These are phyloP conservation scores for Aspergillus ochraceoroseus DNA, from an alignment of 2,329 filamentous ascomycete species.

Conservation along the genomic window DNA sequence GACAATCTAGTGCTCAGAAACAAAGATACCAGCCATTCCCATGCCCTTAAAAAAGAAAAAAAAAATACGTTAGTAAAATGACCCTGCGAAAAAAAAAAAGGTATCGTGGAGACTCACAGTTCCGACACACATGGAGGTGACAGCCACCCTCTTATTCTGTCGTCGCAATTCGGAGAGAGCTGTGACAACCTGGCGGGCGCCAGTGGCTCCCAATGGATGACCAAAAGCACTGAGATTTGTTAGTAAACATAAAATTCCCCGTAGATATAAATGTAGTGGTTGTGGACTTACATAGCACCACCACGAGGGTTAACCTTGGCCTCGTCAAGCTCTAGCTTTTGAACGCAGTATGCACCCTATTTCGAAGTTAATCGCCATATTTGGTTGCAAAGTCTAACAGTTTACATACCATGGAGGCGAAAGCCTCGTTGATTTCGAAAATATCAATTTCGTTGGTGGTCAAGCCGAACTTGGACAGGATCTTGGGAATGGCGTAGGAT, in stretches of 20 bases:
- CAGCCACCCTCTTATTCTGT: slow-evolving; percentile 71
- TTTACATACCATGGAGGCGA: slow-evolving; percentile 57
- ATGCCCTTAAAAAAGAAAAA: slow-evolving; percentile 32
- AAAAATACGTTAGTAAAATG: background rate
- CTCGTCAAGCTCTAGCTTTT: slow-evolving; percentile 70
- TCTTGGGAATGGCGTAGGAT: slow-evolving; percentile 86
- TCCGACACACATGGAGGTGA: slow-evolving; percentile 91
- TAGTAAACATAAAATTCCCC: slow-evolving; percentile 3
- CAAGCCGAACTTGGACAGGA: slow-evolving; percentile 74
- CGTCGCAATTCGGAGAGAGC: slow-evolving; percentile 79
- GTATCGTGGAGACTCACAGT: slow-evolving; percentile 60
- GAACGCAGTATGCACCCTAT: slow-evolving; percentile 84
- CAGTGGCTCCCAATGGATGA: slow-evolving; percentile 85
- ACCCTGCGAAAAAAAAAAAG: background rate
- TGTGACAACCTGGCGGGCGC: slow-evolving; percentile 83
- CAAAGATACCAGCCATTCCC: slow-evolving; percentile 91
- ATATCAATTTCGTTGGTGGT: slow-evolving; percentile 43
- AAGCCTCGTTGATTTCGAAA: slow-evolving; percentile 72
- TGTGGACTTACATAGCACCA: slow-evolving; percentile 62
- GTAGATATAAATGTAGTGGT: background rate
- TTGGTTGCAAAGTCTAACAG: background rate
- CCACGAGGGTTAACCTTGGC: slow-evolving; percentile 94
- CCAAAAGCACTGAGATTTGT: slow-evolving; percentile 62
- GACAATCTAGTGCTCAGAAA: slow-evolving; percentile 65
- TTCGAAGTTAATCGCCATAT: slow-evolving; percentile 6